Evolutionary conservation across 495 filamentous ascomycete genomes (phyloP), one percentile per base, ranked within the genome.

Genomic region (Tuber brumale): DNA sequence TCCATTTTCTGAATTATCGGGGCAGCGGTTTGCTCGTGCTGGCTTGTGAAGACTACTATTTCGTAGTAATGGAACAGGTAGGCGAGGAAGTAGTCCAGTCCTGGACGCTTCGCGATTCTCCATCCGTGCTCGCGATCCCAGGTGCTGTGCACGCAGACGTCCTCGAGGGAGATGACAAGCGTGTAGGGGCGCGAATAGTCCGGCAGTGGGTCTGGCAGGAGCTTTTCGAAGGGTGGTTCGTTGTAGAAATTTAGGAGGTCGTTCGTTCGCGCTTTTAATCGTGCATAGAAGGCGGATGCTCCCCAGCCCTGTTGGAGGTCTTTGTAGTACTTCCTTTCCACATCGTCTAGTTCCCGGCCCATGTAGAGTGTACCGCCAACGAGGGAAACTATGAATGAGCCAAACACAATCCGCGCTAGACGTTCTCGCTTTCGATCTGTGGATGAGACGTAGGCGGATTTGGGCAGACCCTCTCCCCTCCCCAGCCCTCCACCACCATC

Each of bases 11-110:
- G 89, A 78, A 97, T 90, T 37, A 99, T 87, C 23, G 93, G 93
- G 75, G 97, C 94, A 16, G 90, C 95, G 77, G 91, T 91, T 82
- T 89, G 89, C 79, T 89, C 92, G 7, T 94, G 92, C 23, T 94
- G 90, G 74, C 88, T 93, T 42, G 96, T 97, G 86, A 97, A 99
- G 70, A 99, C 88, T 51, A 97, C 96, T 37, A 99, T 87, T 84
- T 99, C 95, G 84, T 97, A 99, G 87, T 98, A 97, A 83, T 97
- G 93, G 85, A 91, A 94, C 57, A 99, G 87, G 83, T 99, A 99
- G 82, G 92, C 93, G 73, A 99, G 84, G 86, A 99, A 98, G 86
- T 99, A 99, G 85, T 99, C 95, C 70, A 97, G 88, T 61, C 95
- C 95, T 42, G 95, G 95, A 46, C 95, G 90, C 86, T 99, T 99